Conservation (phyloP, 805 yeast genomes). For the Starmerella davenportii region DNA sequence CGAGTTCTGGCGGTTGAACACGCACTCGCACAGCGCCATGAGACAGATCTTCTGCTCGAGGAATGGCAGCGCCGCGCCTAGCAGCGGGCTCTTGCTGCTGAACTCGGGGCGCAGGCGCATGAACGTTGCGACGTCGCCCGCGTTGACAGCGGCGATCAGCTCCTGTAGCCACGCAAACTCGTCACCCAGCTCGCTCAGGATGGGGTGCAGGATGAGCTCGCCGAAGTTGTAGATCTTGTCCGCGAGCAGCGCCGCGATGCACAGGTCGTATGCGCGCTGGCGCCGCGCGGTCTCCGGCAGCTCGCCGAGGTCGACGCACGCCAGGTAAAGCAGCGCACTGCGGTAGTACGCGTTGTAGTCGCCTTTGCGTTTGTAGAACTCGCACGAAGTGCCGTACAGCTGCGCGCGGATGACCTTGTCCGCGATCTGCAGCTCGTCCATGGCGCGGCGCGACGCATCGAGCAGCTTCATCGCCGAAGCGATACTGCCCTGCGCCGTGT, state of each 20-base stretch:
- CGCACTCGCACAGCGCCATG: slow-evolving; percentile 76
- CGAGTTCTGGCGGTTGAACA: slow-evolving; percentile 57
- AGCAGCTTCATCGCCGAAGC: slow-evolving; percentile 50
- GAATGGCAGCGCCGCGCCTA: slow-evolving; percentile 42
- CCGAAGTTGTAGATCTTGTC: slow-evolving; percentile 90
- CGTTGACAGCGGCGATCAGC: slow-evolving; percentile 50
- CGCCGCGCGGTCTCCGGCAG: slow-evolving; percentile 28
- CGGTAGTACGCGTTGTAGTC: slow-evolving; percentile 72
- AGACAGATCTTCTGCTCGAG: slow-evolving; percentile 80
- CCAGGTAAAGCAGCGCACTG: slow-evolving; percentile 63
- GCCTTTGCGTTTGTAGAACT: slow-evolving; percentile 50
- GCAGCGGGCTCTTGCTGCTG: slow-evolving; percentile 31
- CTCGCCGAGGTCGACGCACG: slow-evolving; percentile 40
- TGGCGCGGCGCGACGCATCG: slow-evolving; percentile 38
- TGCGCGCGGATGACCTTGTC: slow-evolving; percentile 62
- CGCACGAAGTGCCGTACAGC: slow-evolving; percentile 62
- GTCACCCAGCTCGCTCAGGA: slow-evolving; percentile 37
- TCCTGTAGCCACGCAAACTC: slow-evolving; percentile 54
- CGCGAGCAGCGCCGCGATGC: slow-evolving; percentile 76
- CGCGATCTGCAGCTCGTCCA: slow-evolving; percentile 37
- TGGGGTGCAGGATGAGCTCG: slow-evolving; percentile 79
- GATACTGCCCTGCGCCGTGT: slow-evolving; percentile 37
- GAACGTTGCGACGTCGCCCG: slow-evolving; percentile 58
- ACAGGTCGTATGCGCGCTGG: slow-evolving; percentile 51
- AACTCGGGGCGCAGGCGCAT: slow-evolving; percentile 30